phyloP scores from a whole-genome alignment of 192 early-diverging fungal species.

The Coemansia sp. region DNA sequence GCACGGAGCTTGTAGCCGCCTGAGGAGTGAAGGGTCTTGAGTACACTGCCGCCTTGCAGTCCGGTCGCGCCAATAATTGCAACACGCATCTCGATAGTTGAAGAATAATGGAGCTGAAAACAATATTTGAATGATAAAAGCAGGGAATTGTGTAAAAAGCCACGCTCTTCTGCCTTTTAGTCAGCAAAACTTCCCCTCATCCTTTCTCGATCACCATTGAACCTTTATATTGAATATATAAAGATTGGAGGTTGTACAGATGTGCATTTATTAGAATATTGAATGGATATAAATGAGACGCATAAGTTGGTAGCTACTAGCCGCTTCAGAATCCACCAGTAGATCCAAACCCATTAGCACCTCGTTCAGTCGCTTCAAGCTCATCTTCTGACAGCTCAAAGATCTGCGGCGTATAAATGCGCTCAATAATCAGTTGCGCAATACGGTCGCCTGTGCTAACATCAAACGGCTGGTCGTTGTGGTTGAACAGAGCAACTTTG shows the following conservation, averaged over 20 bases:
- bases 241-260: too few species aligned
- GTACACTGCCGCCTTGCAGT: constrained; percentile 41
- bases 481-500: constrained; percentile 88
- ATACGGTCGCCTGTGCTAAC: constrained; percentile 90
- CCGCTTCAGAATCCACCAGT: constrained; percentile 52
- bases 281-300: too few species aligned
- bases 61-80: constrained; percentile 47
- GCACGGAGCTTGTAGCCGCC: constrained; percentile 36
- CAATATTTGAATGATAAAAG: background rate
- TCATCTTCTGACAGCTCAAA: constrained; percentile 61
- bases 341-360: constrained; percentile 69
- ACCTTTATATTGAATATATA: too few species aligned
- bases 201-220: background rate
- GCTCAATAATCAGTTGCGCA: constrained; percentile 93
- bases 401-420: constrained; percentile 76
- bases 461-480: constrained; percentile 66
- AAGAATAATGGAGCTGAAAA: background rate
- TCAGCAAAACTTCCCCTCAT: background rate
- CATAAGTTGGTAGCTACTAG: too few species aligned
- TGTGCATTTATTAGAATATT: too few species aligned
- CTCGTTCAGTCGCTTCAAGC: constrained; percentile 59
- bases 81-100: constrained; percentile 22
- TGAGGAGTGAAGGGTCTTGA: constrained; percentile 24
- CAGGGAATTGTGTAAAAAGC: too few species aligned
- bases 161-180: too few species aligned